A percentile compares a stretch with the other conserved stretches of the same genome.
Evolutionary conservation across 139 green algal species (phyloP).

Genomic region (Coelastrella sp.): DNA sequence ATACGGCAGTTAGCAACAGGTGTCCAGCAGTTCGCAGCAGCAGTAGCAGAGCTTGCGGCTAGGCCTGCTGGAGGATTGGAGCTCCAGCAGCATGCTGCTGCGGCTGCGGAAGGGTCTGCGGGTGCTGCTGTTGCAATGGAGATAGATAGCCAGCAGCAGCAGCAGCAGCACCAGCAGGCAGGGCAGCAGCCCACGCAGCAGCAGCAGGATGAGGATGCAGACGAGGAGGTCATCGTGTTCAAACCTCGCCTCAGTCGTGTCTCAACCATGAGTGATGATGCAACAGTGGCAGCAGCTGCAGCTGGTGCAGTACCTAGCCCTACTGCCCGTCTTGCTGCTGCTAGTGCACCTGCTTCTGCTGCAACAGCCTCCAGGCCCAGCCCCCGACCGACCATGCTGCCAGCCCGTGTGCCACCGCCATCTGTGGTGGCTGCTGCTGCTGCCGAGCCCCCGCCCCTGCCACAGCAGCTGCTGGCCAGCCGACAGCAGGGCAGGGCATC

Average conservation of each 20-base stretch:
- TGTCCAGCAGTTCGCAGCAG: conserved; percentile 17
- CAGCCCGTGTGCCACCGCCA: background rate
- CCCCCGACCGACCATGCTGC: background rate
- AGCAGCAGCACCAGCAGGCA: conserved; percentile 6
- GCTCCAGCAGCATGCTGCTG: background rate
- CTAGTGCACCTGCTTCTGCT: background rate
- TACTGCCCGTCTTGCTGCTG: background rate
- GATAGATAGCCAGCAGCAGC: background rate
- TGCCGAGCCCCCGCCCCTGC: conserved; percentile 12
- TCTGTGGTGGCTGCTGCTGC: conserved; percentile 24
- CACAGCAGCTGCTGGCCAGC: conserved; percentile 35
- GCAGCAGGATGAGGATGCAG: background rate
- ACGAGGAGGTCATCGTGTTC: conserved; percentile 50
- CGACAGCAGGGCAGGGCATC: background rate
- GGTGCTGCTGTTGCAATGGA: conserved; percentile 14
- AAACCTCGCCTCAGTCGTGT: background rate
- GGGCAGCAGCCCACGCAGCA: conserved; percentile 1
- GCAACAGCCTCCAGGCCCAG: background rate
- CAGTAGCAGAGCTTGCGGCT: background rate
- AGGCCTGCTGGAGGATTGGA: background rate
- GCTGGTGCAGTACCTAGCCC: background rate
- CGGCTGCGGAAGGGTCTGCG: background rate
- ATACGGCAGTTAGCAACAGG: background rate
- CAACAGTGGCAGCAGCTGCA: conserved; percentile 14
- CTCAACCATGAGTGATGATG: background rate